Conservation (phyloP, 2,329 filamentous ascomycete genomes). For the Alternaria alternata region DNA sequence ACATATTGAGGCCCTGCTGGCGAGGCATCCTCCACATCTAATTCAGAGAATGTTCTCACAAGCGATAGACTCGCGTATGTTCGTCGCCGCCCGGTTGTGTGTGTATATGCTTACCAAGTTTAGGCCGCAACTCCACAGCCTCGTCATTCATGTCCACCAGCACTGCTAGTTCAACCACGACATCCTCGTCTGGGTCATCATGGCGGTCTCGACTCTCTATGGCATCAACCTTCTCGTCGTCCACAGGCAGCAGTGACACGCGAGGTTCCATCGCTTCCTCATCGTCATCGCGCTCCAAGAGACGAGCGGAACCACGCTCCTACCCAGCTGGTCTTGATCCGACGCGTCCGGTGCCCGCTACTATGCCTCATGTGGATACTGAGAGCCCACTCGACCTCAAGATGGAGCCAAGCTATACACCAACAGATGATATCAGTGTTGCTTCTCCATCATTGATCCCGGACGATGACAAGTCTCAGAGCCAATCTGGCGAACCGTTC, state of each 20-base stretch:
- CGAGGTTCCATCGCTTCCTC: slow-evolving; percentile 43
- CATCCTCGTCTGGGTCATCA: slow-evolving; percentile 43
- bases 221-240: slow-evolving; percentile 44
- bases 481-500: slow-evolving; percentile 42
- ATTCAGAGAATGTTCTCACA: slow-evolving; percentile 50
- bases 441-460: slow-evolving; percentile 34
- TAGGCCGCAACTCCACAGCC: slow-evolving; percentile 46
- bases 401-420: slow-evolving; percentile 40
- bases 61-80: slow-evolving; percentile 48
- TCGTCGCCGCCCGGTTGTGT: background rate
- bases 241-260: slow-evolving; percentile 39
- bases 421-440: slow-evolving; percentile 44
- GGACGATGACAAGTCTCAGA: slow-evolving; percentile 32
- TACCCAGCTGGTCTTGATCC: slow-evolving; percentile 46
- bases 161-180: slow-evolving; percentile 39
- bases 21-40: slow-evolving; percentile 46
- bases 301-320: slow-evolving; percentile 45
- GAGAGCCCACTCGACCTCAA: slow-evolving; percentile 44
- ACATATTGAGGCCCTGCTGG: slow-evolving; percentile 48
- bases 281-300: slow-evolving; percentile 41
- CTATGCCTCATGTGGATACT: slow-evolving; percentile 43
- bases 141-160: slow-evolving; percentile 46
- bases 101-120: slow-evolving; percentile 26
- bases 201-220: slow-evolving; percentile 46
- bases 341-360: slow-evolving; percentile 41